A percentile compares a stretch with the other conserved stretches of the same genome.
phyloP scores from a whole-genome alignment of 768 basidiomycete genomes.

The Hypsizygus marmoreus region DNA sequence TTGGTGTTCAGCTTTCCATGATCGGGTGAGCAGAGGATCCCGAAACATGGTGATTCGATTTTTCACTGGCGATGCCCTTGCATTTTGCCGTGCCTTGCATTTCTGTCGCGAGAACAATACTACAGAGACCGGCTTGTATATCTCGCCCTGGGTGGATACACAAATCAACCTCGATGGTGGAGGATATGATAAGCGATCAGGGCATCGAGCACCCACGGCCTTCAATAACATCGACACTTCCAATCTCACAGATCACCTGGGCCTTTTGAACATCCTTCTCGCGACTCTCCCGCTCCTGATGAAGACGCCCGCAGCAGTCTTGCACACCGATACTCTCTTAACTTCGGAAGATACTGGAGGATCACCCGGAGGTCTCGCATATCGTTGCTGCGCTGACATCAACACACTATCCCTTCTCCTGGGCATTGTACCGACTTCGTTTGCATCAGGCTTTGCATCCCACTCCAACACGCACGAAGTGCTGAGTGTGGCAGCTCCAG shows the following conservation, averaged over 20 bases:
- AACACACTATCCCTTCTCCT: constrained; percentile 42
- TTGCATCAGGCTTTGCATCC: constrained; percentile 40
- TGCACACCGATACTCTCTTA: constrained; percentile 47
- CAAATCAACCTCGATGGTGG: constrained; percentile 31
- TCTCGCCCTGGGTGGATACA: constrained; percentile 34
- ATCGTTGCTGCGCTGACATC: constrained; percentile 39
- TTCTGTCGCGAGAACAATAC: constrained; percentile 15
- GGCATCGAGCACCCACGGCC: constrained; percentile 27
- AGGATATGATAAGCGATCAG: constrained; percentile 27
- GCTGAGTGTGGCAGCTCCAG: constrained; percentile 8
- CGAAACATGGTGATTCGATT: constrained; percentile 35
- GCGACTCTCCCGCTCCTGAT: constrained; percentile 39
- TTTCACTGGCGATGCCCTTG: constrained; percentile 40
- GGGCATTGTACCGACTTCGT: constrained; percentile 41
- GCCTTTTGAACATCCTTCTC: constrained; percentile 45
- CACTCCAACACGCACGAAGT: constrained; percentile 44
- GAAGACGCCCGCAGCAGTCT: constrained; percentile 25
- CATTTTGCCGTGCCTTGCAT: constrained; percentile 38
- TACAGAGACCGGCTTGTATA: constrained; percentile 30
- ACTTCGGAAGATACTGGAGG: constrained; percentile 20
- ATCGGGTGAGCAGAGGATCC: constrained; percentile 3
- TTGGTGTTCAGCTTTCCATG: constrained; percentile 33
- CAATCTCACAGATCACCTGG: constrained; percentile 50
- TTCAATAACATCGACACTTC: constrained; percentile 55
- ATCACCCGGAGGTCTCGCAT: constrained; percentile 30